Evolutionary conservation across 257 asterid genomes (phyloP), one percentile per base, ranked within the genome.

Genomic region (Solanum virginianum): DNA sequence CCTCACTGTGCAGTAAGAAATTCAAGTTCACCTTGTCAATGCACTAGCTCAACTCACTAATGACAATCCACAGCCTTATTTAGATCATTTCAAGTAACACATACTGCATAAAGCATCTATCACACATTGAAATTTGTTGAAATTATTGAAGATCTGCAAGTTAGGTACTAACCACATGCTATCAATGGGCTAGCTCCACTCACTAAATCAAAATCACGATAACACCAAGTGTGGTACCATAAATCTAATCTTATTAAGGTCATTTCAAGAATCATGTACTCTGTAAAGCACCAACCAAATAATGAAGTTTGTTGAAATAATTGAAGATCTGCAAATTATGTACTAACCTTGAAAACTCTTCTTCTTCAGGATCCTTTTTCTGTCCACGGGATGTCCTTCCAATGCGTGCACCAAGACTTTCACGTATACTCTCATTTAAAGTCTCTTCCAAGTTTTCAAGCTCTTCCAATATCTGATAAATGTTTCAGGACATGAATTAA

Each of bases 401-500:
- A 85, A 89, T 54, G 54, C 97, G 94, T 87, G 99, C 98, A 88
- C 98, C 99, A 51, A 95, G 10, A 89, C 99, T 97, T 87, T 97
- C 98, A 74, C 91, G 93, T 86, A 97, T 97, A 84, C 99, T 95
- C 81, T 95, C 99, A 85, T 97, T 97, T 90, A 97, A 88, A 55
- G 99, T 97, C 90, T 97, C 99, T 89, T 97, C 99, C 93, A 97
- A 88, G 86, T 92, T 97, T 90, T 97, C 99, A 85, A 97, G 98
- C 91, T 97, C 99, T 90, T 97, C 99, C 96, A 94, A 54, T 84
- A 97, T 87, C 99, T 97, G 89, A 69, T 47, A 59, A 80, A 81
- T 56, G 70, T 75, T 62, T 80, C 72, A 62, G 53, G 49, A 75
- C 88, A 65, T 80, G 74, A 84, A 82, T 75, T 71, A 56, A 53